Base-by-base conservation (phyloP, 2,329 filamentous ascomycete species). In the Purpureocillium lavendulum region DNA sequence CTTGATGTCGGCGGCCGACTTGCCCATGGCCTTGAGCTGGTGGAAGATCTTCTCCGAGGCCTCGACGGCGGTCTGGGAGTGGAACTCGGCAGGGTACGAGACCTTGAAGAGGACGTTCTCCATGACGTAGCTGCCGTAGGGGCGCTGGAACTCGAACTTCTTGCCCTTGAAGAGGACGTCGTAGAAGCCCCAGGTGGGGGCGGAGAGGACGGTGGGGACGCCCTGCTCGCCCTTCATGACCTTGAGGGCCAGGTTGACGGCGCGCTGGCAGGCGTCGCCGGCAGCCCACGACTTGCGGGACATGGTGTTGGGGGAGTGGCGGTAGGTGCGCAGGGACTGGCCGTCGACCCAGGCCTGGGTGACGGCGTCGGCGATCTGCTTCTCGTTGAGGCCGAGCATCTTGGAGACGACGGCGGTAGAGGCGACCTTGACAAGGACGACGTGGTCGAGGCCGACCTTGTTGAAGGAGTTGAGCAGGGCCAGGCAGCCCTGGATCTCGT, bases 21-120 rank as follows among this genome's bases (percentile, higher is more conserved):
- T 95, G 69, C 88, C 90, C 71, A 84, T 71, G 32, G 77, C 73
- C 64, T 84, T 83, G 48, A 98, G 80, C 65, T 87, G 80, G 64
- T 80, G 75, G 74, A 88, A 80, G 59, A 98, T 81, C 65, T 83
- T 87, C 70, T 94, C 80, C 1, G 90, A 89, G 35, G 87, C 88
- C 69, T 98, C 92, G 50, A 97, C 88, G 51, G 92, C 92, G 30
- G 92, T 98, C 70, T 98, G 92, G 15, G 90, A 96, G 77, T 97
- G 90, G 75, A 97, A 97, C 63, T 97, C 90, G 57, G 89, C 88
- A 58, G 90, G 90, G 64, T 96, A 97, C 34, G 92, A 98, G 45
- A 98, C 92, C 79, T 98, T 98, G 83, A 98, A 98, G 48, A 98
- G 81, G 45, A 98, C 88, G 59, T 97, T 98, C 80, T 98, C 92